These are phyloP conservation scores for Suillus fuscotomentosus DNA, from an alignment of 768 basidiomycete genomes.

Conservation along the genomic window DNA sequence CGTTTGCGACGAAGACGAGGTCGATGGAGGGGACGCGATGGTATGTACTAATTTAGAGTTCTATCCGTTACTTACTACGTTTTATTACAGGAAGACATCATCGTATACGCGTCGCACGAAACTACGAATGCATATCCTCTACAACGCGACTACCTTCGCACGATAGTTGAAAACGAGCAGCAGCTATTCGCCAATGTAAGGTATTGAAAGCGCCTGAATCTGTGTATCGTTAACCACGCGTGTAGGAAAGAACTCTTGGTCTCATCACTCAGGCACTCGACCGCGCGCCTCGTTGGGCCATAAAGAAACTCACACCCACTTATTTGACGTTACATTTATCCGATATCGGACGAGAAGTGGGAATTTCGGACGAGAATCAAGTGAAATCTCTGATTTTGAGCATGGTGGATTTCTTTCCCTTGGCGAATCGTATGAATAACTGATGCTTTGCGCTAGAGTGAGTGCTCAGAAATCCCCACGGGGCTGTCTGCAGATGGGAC, in stretches of 20 bases:
- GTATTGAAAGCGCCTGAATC: background rate
- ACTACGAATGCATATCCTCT: slow-evolving; percentile 62
- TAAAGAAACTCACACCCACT: slow-evolving; percentile 78
- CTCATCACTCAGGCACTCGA: slow-evolving; percentile 65
- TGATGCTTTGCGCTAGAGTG: slow-evolving; percentile 50
- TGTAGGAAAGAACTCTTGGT: slow-evolving; percentile 71
- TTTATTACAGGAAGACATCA: too few species aligned
- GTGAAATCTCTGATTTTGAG: slow-evolving; percentile 60
- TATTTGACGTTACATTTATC: slow-evolving; percentile 75
- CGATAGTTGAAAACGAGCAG: slow-evolving; percentile 54
- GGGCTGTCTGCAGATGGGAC: slow-evolving; percentile 65
- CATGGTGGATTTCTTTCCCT: slow-evolving; percentile 54
- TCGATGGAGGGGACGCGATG: too few species aligned
- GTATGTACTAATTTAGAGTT: too few species aligned
- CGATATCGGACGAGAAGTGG: slow-evolving; percentile 59
- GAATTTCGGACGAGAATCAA: slow-evolving; percentile 46
- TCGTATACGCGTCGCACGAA: too few species aligned
- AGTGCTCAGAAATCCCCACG: slow-evolving; percentile 66
- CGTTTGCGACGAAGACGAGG: too few species aligned
- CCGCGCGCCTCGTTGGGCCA: slow-evolving; percentile 72
- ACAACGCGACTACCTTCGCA: slow-evolving; percentile 41
- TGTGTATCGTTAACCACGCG: background rate
- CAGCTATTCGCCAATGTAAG: slow-evolving; percentile 51
- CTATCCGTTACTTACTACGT: too few species aligned
- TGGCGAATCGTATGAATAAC: background rate